Percentiles rank a stretch among this genome's conserved stretches.
Evolutionary conservation across 2,329 filamentous ascomycete genomes (phyloP).

Genomic region (Stagonosporopsis tanaceti): DNA sequence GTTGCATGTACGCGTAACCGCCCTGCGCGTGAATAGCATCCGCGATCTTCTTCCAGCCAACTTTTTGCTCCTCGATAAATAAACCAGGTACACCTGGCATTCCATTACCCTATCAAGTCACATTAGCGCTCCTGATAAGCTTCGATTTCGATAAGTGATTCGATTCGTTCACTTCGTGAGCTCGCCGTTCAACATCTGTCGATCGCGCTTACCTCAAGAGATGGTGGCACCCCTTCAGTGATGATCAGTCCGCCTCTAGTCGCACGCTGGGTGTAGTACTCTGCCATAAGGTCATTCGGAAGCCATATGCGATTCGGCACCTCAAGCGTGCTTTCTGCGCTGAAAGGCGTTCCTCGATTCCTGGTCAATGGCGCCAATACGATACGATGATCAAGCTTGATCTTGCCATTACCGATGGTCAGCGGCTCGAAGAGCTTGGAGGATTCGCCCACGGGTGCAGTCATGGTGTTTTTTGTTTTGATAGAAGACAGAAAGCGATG

Average conservation of each 20-base stretch:
- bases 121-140: neutral
- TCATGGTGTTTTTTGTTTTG: constrained; percentile 1
- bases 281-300: constrained; percentile 50
- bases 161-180: neutral
- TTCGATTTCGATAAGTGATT: too few species aligned
- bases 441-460: constrained; percentile 26
- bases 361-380: constrained; percentile 48
- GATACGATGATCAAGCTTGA: constrained; percentile 44
- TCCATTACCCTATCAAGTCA: constrained; percentile 42
- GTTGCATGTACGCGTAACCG: constrained; percentile 54
- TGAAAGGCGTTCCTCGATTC: constrained; percentile 55
- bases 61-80: constrained; percentile 48
- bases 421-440: constrained; percentile 46
- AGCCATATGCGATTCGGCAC: constrained; percentile 59
- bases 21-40: constrained; percentile 59
- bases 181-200: neutral
- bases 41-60: constrained; percentile 59
- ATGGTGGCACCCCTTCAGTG: constrained; percentile 63
- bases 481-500: neutral
- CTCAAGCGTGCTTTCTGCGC: constrained; percentile 50
- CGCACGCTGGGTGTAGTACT: constrained; percentile 63
- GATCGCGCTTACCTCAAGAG: constrained; percentile 47
- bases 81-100: constrained; percentile 40
- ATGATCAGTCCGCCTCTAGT: constrained; percentile 64
- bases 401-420: constrained; percentile 43